Base-by-base conservation (phyloP, 1,284 basidiomycete genomes). In the Volvariella surrecta region DNA sequence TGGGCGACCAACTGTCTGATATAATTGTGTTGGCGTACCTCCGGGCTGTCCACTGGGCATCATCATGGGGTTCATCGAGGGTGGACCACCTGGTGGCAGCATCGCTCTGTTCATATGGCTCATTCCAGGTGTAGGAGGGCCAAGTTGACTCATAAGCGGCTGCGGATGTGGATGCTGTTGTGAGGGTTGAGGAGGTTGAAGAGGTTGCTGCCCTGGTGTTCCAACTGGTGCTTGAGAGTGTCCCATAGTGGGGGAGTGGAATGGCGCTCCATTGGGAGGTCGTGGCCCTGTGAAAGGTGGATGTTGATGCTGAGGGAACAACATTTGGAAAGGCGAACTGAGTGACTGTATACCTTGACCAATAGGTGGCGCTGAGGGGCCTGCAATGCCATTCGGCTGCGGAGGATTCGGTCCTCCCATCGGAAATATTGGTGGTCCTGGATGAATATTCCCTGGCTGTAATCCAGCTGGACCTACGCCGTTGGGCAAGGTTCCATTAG, bases 81-180 rank as follows among this genome's bases (percentile, higher is more conserved):
- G 47, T 32, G 42, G 48, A 4, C 40, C 47, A 13, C 39, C 42
- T 30, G 73, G 74, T 0, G 79, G 79, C n/a, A 64, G 63, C 75
- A 80, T 77, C 7, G 61, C 58, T 3, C 70, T 70, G 37, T 50
- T 57, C 53, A 74, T 64, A 24, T 68, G 65, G 4, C 58, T 50
- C 53, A 77, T 61, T 49, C 71, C 73, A 4, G 68, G 74, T 18
- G 73, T 73, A 0, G 66, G 70, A 13, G 21, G 22, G 16, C 68
- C 66, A 1, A 78, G 63, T 46, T 73, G 73, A 31, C 64, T 67
- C 69, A 78, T 74, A 2, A 69, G 64, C 1, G 67, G 57, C 45
- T 58, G 64, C 31, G 58, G 56, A 32, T 58, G 62, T 48, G 58
- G 63, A 0, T 45, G 60, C 15, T 54, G 56, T 40, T 52, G 62